These are phyloP conservation scores for Byssothecium circinans DNA, from an alignment of 2,329 filamentous ascomycete genomes.

Conservation along the genomic window DNA sequence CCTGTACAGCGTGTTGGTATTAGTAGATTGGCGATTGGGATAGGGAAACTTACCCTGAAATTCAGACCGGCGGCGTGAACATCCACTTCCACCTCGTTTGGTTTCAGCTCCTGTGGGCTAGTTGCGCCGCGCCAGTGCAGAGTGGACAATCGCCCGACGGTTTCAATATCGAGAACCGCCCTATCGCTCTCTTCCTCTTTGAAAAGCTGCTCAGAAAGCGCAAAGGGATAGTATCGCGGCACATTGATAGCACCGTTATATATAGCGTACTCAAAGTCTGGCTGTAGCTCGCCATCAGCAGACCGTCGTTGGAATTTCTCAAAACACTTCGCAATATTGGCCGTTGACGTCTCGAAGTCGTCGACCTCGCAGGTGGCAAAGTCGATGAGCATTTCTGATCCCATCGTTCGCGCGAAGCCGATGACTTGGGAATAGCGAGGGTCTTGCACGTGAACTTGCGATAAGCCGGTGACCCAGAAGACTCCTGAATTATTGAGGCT, in stretches of 20 bases:
- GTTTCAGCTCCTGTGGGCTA: neutral
- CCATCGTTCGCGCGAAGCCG: conserved; percentile 32
- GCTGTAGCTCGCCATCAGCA: conserved; percentile 7
- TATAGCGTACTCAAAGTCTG: conserved; percentile 34
- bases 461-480: conserved; percentile 33
- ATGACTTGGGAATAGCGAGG: conserved; percentile 30
- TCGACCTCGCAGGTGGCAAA: conserved; percentile 30
- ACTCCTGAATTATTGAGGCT: conserved; percentile 10
- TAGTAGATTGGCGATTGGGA: too few relatives aligned
- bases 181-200: neutral
- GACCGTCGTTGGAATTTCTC: conserved; percentile 5
- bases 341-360: neutral
- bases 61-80: conserved; percentile 18
- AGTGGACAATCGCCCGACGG: neutral
- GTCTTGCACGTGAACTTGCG: conserved; percentile 27
- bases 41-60: conserved; percentile 27
- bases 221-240: conserved; percentile 19
- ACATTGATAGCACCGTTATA: conserved; percentile 23
- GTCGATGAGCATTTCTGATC: conserved; percentile 27
- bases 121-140: neutral
- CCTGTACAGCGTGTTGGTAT: too few relatives aligned
- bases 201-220: neutral
- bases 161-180: neutral
- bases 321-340: conserved; percentile 5
- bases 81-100: conserved; percentile 23